These are phyloP conservation scores for Paratrimastix pyriformis DNA, from an alignment of 78 protist genomes.

Conservation along the genomic window DNA sequence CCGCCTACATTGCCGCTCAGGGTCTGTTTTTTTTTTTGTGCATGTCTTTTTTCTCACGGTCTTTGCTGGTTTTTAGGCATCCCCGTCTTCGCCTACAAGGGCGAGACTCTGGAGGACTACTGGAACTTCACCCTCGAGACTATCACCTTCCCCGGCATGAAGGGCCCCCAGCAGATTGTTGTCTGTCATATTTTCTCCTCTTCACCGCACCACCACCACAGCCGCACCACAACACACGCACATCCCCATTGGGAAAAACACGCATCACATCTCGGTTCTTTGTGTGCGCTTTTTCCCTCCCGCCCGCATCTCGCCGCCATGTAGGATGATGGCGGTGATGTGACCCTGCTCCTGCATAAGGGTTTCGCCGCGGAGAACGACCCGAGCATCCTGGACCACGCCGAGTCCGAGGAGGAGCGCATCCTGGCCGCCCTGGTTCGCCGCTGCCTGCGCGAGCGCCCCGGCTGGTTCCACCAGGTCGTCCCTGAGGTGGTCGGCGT, in stretches of 20 bases:
- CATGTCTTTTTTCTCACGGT: neutral
- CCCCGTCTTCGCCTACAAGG: slow-evolving; percentile 89
- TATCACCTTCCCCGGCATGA: slow-evolving; percentile 67
- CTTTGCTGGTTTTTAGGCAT: neutral
- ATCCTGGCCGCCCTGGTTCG: slow-evolving; percentile 25
- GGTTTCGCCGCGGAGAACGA: slow-evolving; percentile 58
- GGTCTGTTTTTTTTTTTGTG: slow-evolving; percentile 65
- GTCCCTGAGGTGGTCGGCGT: slow-evolving; percentile 78
- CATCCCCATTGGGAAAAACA: too few relatives aligned
- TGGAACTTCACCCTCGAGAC: slow-evolving; percentile 83
- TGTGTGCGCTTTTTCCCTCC: too few relatives aligned
- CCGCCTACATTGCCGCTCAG: slow-evolving; percentile 95
- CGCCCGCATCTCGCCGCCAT: too few relatives aligned
- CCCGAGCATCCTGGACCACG: slow-evolving; percentile 25
- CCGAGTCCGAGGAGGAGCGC: slow-evolving; percentile 43
- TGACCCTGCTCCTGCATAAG: slow-evolving; percentile 89
- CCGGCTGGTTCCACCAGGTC: slow-evolving; percentile 36
- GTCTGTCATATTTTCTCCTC: too few relatives aligned
- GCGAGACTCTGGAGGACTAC: slow-evolving; percentile 97
- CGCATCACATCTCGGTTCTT: too few relatives aligned
- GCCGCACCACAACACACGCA: too few relatives aligned
- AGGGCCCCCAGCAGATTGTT: slow-evolving; percentile 75
- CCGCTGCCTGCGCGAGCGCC: slow-evolving; percentile 39
- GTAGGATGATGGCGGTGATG: slow-evolving; percentile 99
- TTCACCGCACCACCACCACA: too few relatives aligned